Base-by-base conservation (phyloP, 164 flowering plant species). In the Piper longum region DNA sequence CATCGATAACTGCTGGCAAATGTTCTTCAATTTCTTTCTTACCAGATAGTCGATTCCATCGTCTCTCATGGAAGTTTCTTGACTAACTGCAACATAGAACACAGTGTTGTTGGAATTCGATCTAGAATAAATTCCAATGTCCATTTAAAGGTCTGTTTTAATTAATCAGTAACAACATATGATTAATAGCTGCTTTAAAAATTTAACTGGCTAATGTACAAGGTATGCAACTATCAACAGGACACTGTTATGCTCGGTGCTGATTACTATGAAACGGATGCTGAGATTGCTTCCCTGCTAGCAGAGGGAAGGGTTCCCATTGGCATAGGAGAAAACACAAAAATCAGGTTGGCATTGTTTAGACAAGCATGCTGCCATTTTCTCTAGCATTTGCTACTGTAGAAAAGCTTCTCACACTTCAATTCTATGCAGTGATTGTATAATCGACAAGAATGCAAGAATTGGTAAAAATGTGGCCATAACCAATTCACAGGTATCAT, bases 231-330 rank as follows among this genome's bases (percentile, higher is more conserved):
- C 60, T 58, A 14, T 57, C 41, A 76, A 77, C 87, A 88, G 97
- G 99, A 95, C 63, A 87, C 89, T 11, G 91, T 95, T 68, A 93
- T 93, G 99, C 92, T 93, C 57, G 97, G 99, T 6, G 99, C 96
- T 56, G 96, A 88, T 74, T 85, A 67, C 70, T 88, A 90, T 65
- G 93, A 90, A 79, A 90, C 96, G 13, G 88, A 82, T 7, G 76
- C 68, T 17, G 97, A 93, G 78, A 61, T 72, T 40, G 79, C 86
- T 66, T 73, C 85, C 54, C 70, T 82, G 62, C 62, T 84, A 39
- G 86, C 99, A 7, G 92, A 90, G 64, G 99, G 95, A 70, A 78
- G 73, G 74, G 97, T 88, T 68, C 99, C 99, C 1, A 66, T 82
- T 64, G 97, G 97, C 59, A 85, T 90, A 43, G 99, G 99, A 70